A percentile compares a stretch with the other conserved stretches of the same genome.
Evolutionary conservation across 177 flowering plant species (phyloP).

Genomic region (Vitis hybrid): DNA sequence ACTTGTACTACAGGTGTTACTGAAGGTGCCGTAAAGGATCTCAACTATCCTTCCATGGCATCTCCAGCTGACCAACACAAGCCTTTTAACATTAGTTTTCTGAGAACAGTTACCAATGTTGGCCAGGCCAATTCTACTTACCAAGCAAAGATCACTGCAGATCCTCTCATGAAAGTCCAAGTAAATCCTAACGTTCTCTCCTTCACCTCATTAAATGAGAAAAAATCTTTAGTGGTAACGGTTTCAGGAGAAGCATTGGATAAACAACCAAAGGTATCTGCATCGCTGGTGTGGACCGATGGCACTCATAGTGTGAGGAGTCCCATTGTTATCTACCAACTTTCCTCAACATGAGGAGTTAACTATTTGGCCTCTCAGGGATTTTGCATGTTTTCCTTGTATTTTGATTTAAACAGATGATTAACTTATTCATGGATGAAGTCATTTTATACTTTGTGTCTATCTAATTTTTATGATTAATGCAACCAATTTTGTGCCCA

Average conservation of each 20-base stretch:
- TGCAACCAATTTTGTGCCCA: too few species aligned
- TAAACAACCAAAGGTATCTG: not conserved
- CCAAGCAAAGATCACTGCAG: slow-evolving; percentile 18
- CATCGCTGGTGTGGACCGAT: slow-evolving; percentile 31
- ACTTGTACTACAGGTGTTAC: slow-evolving; percentile 13
- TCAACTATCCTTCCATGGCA: slow-evolving; percentile 61
- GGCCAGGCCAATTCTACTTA: slow-evolving; percentile 33
- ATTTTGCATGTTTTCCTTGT: too few species aligned
- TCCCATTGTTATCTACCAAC: slow-evolving; percentile 8
- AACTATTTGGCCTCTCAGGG: too few species aligned
- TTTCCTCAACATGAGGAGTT: too few species aligned
- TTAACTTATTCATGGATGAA: too few species aligned
- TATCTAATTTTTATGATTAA: too few species aligned
- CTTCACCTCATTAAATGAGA: slow-evolving; percentile 33
- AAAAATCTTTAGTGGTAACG: slow-evolving; percentile 30
- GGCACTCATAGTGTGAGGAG: slow-evolving; percentile 21
- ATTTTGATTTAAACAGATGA: too few species aligned
- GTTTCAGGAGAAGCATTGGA: slow-evolving; percentile 9
- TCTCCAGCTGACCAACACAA: not conserved
- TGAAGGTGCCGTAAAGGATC: slow-evolving; percentile 26
- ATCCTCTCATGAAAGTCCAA: not conserved
- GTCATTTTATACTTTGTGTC: too few species aligned
- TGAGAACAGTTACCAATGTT: slow-evolving; percentile 46
- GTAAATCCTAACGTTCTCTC: slow-evolving; percentile 30
- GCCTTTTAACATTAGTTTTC: slow-evolving; percentile 14